phyloP scores from a whole-genome alignment of 495 filamentous ascomycete genomes.

The Talaromyces proteolyticus region DNA sequence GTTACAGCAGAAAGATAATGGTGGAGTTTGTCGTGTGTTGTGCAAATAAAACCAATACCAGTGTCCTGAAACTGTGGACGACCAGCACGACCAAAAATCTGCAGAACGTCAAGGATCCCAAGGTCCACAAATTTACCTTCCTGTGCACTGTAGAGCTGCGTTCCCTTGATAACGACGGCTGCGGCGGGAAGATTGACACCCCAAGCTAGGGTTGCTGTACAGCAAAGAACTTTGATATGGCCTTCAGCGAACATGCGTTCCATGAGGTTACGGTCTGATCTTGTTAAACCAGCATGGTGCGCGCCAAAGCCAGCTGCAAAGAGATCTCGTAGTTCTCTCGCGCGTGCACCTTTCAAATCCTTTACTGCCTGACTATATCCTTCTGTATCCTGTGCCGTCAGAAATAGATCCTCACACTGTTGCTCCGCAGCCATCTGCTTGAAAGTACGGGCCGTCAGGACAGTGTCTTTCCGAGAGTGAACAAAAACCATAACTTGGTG shows the following conservation, averaged over 20 bases:
- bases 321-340: constrained; percentile 79
- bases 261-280: constrained; percentile 88
- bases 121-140: constrained; percentile 96
- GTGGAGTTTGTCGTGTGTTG: constrained; percentile 83
- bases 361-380: constrained; percentile 66
- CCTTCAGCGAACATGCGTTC: constrained; percentile 86
- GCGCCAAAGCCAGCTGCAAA: constrained; percentile 86
- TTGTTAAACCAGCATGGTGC: constrained; percentile 92
- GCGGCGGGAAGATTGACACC: constrained; percentile 98
- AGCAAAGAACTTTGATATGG: constrained; percentile 90
- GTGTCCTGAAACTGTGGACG: constrained; percentile 94
- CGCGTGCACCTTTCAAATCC: constrained; percentile 78
- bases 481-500: constrained; percentile 99
- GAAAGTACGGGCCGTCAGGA: constrained; percentile 78
- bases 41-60: constrained; percentile 96
- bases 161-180: constrained; percentile 96
- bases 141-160: constrained; percentile 91
- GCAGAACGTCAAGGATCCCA: constrained; percentile 93
- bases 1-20: constrained; percentile 94
- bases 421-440: constrained; percentile 82
- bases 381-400: constrained; percentile 56
- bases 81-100: constrained; percentile 98
- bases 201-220: constrained; percentile 97
- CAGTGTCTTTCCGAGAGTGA: constrained; percentile 87
- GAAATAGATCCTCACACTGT: constrained; percentile 66